Evolutionary conservation across 345 rosid genomes (phyloP).

Genomic region (Diplotaxis tenuifolia): DNA sequence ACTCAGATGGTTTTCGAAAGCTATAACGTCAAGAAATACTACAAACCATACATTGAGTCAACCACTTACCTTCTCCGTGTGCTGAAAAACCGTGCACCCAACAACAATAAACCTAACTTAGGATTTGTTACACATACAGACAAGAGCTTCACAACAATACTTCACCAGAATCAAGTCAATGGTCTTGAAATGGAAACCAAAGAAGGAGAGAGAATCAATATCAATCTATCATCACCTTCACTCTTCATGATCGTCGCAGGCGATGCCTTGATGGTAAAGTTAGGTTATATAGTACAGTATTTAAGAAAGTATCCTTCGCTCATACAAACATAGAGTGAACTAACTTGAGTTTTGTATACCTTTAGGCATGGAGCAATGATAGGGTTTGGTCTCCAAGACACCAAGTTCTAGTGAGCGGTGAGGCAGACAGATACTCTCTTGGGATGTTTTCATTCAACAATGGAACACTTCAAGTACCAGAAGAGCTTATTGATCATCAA

Average conservation of each 20-base stretch:
- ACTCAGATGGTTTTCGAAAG: constrained; percentile 55
- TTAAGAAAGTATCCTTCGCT: constrained; percentile 8
- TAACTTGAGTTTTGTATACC: not conserved
- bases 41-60: constrained; percentile 34
- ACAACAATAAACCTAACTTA: constrained; percentile 15
- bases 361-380: constrained; percentile 49
- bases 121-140: constrained; percentile 54
- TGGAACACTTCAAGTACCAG: constrained; percentile 33
- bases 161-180: constrained; percentile 55
- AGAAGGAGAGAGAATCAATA: constrained; percentile 45
- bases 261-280: constrained; percentile 52
- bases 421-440: constrained; percentile 40
- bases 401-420: constrained; percentile 42
- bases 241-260: constrained; percentile 55
- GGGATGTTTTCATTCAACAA: constrained; percentile 36
- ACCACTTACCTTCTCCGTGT: constrained; percentile 50
- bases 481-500: constrained; percentile 39
- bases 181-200: constrained; percentile 53
- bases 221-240: constrained; percentile 47
- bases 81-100: constrained; percentile 42
- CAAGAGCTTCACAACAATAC: constrained; percentile 58
- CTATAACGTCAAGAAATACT: constrained; percentile 44
- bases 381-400: constrained; percentile 39
- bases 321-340: not conserved
- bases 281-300: not conserved